phyloP scores from a whole-genome alignment of 345 rosid genomes.

The Camelina sativa region DNA sequence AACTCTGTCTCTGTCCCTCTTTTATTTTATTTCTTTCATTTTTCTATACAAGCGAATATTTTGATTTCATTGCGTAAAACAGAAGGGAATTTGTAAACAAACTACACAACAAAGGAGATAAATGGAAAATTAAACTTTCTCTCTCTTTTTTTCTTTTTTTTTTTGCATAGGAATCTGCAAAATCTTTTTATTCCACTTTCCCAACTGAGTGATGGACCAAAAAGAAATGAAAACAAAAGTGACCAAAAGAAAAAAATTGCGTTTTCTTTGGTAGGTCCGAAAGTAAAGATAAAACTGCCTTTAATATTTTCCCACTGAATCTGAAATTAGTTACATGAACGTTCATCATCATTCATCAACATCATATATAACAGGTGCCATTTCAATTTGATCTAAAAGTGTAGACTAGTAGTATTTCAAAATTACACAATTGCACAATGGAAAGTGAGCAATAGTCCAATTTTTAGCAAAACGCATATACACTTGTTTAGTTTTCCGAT shows the following conservation, averaged over 20 bases:
- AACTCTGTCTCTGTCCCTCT: slow-evolving; percentile 31
- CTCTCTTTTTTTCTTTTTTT: background rate
- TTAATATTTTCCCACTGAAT: background rate
- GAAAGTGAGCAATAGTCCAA: background rate
- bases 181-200: background rate
- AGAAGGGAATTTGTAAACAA: slow-evolving; percentile 31
- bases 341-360: background rate
- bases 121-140: background rate
- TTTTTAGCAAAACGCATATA: slow-evolving; percentile 3
- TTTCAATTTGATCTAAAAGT: background rate
- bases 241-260: background rate
- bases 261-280: background rate
- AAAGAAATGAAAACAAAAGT: background rate
- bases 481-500: background rate
- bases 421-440: background rate
- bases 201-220: background rate
- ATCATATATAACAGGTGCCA: background rate
- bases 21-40: slow-evolving; percentile 26
- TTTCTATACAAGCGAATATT: slow-evolving; percentile 20
- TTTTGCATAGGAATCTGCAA: background rate
- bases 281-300: background rate
- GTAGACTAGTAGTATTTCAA: background rate
- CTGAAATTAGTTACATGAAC: background rate
- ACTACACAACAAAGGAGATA: background rate
- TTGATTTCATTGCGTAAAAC: slow-evolving; percentile 32